Evolutionary conservation across 768 basidiomycete species (phyloP).

Genomic region (Solioccasus polychromus): DNA sequence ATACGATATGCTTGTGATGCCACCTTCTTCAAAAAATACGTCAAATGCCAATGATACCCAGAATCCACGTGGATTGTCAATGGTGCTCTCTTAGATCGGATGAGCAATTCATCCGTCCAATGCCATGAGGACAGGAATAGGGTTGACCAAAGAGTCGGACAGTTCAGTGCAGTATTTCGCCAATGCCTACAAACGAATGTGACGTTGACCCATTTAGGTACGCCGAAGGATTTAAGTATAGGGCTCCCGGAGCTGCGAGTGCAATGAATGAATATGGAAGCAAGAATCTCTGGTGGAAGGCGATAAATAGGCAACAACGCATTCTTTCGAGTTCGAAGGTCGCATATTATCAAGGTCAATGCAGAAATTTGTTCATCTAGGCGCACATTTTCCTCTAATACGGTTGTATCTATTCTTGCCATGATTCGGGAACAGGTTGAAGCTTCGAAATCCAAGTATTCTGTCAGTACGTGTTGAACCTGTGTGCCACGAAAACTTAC

Average conservation of each 20-base stretch:
- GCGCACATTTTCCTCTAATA: not conserved
- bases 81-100: slow-evolving; percentile 42
- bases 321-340: slow-evolving; percentile 19
- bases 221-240: not conserved
- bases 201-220: slow-evolving; percentile 23
- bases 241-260: not conserved
- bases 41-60: slow-evolving; percentile 26
- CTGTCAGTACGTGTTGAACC: no score
- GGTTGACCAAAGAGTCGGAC: slow-evolving; percentile 40
- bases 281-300: slow-evolving; percentile 23
- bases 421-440: no score
- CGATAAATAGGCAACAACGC: slow-evolving; percentile 15
- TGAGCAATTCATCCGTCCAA: slow-evolving; percentile 43
- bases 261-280: slow-evolving; percentile 19
- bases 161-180: slow-evolving; percentile 42
- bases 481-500: no score
- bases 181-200: slow-evolving; percentile 35
- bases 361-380: slow-evolving; percentile 20
- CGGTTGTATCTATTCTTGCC: not conserved
- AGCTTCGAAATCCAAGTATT: no score
- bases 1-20: slow-evolving; percentile 35
- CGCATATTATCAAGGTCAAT: slow-evolving; percentile 11
- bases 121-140: slow-evolving; percentile 31
- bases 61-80: slow-evolving; percentile 22
- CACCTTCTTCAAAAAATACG: slow-evolving; percentile 30